Conservation (phyloP, 2,329 filamentous ascomycete species). For the Helotiales sp. region DNA sequence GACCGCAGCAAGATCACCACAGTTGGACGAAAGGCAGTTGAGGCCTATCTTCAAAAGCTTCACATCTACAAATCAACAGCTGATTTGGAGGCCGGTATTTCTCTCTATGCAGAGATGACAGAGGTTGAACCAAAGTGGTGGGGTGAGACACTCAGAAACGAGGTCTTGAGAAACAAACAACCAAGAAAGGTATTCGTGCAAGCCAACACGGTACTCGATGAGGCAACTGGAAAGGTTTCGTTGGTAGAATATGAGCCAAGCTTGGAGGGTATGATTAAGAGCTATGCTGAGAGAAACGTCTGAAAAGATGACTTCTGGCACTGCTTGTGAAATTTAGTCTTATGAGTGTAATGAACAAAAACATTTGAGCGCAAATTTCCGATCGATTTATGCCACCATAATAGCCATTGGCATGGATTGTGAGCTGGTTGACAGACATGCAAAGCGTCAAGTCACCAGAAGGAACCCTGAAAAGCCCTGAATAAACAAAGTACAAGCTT, state of each 20-base stretch:
- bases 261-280: constrained; percentile 80
- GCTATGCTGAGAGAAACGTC: constrained; percentile 67
- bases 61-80: constrained; percentile 93
- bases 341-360: not conserved
- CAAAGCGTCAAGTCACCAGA: no score
- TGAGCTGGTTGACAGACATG: no score
- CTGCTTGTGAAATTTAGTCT: not conserved
- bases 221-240: constrained; percentile 70
- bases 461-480: no score
- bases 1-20: constrained; percentile 87
- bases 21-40: constrained; percentile 80
- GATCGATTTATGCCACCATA: not conserved
- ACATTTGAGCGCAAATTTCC: not conserved
- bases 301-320: constrained; percentile 17
- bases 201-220: constrained; percentile 80
- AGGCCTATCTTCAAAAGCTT: constrained; percentile 85
- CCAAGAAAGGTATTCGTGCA: constrained; percentile 93
- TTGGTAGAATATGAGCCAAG: constrained; percentile 88
- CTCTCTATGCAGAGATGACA: constrained; percentile 84
- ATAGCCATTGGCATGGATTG: no score
- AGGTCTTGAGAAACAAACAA: constrained; percentile 77
- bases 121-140: constrained; percentile 82
- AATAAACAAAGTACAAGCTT: no score
- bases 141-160: constrained; percentile 76
- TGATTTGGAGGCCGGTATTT: constrained; percentile 76